phyloP scores from a whole-genome alignment of 352 stramenopile genomes.

The Thraustochytrium striatum region DNA sequence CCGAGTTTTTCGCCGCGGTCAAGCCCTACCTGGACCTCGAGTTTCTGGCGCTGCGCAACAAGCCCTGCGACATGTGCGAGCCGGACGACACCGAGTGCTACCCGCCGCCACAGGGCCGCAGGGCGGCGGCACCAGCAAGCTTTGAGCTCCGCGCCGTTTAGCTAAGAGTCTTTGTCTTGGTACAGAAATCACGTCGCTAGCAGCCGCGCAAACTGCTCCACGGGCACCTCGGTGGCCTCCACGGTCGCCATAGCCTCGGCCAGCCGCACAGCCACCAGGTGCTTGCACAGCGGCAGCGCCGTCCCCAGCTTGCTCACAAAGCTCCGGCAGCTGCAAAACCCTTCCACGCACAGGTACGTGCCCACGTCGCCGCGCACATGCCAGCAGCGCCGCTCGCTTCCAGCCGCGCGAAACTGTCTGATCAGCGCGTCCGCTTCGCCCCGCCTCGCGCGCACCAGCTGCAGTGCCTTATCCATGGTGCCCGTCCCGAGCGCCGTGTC shows the following conservation, averaged over 20 bases:
- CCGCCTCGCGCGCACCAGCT: no score
- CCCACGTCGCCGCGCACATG: slow-evolving; percentile 14
- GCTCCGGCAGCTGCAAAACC: slow-evolving; percentile 29
- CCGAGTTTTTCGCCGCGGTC: slow-evolving; percentile 36
- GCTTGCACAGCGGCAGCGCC: slow-evolving; percentile 30
- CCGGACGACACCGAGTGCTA: slow-evolving; percentile 35
- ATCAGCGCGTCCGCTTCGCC: no score
- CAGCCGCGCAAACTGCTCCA: slow-evolving; percentile 22
- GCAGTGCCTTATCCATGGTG: no score
- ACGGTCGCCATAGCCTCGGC: background rate
- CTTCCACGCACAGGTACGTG: slow-evolving; percentile 36
- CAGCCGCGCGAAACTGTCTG: no score
- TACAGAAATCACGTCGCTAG: no score
- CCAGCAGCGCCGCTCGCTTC: background rate
- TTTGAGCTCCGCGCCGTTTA: no score
- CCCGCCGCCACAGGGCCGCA: background rate
- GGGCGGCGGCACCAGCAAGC: no score
- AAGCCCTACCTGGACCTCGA: slow-evolving; percentile 20
- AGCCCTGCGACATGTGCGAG: slow-evolving; percentile 10
- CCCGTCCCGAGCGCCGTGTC: no score
- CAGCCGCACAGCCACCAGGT: slow-evolving; percentile 4
- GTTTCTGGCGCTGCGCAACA: slow-evolving; percentile 41
- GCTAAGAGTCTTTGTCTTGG: no score
- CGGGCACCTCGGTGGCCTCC: background rate
- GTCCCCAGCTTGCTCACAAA: slow-evolving; percentile 16